Conservation (phyloP, 2,329 filamentous ascomycete species). For the Penicillium sp. region DNA sequence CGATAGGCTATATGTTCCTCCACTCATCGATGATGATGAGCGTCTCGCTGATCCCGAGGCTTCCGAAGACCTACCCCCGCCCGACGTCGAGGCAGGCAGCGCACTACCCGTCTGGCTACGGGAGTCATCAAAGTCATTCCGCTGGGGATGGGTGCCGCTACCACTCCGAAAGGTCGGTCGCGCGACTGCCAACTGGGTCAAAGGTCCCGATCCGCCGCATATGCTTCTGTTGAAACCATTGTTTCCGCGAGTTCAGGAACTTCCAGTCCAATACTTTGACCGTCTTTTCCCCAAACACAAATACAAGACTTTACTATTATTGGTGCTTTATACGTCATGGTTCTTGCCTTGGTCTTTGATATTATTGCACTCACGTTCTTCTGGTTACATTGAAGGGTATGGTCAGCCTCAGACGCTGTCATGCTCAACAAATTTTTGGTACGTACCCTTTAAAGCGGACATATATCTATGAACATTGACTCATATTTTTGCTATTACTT, state of each 20-base stretch:
- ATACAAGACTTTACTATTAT: constrained; percentile 45
- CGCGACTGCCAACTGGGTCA: constrained; percentile 46
- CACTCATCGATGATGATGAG: constrained; percentile 38
- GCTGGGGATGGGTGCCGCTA: constrained; percentile 50
- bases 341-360: constrained; percentile 49
- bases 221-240: constrained; percentile 48
- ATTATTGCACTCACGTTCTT: constrained; percentile 46
- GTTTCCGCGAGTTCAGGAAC: constrained; percentile 48
- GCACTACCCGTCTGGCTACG: constrained; percentile 48
- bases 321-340: constrained; percentile 47
- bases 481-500: constrained; percentile 7
- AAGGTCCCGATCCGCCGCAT: constrained; percentile 49
- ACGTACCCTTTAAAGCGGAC: constrained; percentile 3
- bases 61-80: constrained; percentile 33
- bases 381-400: constrained; percentile 51
- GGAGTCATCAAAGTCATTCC: constrained; percentile 49
- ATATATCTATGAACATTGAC: not conserved
- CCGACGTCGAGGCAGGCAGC: constrained; percentile 31
- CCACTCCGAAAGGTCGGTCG: constrained; percentile 46
- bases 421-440: constrained; percentile 50
- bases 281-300: constrained; percentile 47
- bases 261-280: constrained; percentile 46
- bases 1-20: constrained; percentile 34
- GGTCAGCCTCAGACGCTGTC: constrained; percentile 47
- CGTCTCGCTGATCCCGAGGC: constrained; percentile 34